Conservation (phyloP, 2,329 filamentous ascomycete genomes). For the Colletotrichum lentis region DNA sequence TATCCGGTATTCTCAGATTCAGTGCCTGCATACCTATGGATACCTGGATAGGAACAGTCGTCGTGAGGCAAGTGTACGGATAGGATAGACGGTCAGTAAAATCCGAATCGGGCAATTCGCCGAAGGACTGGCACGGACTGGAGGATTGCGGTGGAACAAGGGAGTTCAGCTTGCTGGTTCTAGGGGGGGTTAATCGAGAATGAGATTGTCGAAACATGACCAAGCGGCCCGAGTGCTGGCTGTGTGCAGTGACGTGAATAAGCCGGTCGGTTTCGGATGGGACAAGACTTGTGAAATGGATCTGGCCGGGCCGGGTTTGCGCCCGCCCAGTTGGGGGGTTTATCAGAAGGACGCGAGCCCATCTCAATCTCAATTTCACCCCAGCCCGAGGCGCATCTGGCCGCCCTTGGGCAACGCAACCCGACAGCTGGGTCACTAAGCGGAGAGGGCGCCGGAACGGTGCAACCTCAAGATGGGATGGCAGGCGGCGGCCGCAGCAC, state of each 20-base stretch:
- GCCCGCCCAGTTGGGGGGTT: background rate
- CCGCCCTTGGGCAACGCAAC: conserved; percentile 6
- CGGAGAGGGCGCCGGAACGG: conserved; percentile 7
- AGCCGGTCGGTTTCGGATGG: background rate
- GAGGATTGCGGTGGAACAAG: conserved; percentile 5
- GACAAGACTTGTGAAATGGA: background rate
- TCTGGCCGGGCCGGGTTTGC: background rate
- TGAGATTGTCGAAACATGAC: conserved; percentile 2
- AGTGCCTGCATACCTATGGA: background rate
- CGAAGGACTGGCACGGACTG: conserved; percentile 13
- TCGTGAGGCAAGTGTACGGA: no score
- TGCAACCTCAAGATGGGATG: conserved; percentile 29
- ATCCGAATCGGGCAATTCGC: conserved; percentile 14
- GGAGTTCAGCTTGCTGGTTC: conserved; percentile 1
- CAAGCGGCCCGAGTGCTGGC: conserved; percentile 10
- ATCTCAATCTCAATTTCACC: background rate
- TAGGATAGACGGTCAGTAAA: background rate
- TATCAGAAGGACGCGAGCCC: background rate
- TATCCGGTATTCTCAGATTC: background rate
- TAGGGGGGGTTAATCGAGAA: background rate
- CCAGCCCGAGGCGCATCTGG: background rate
- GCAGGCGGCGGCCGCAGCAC: conserved; percentile 28
- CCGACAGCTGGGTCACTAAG: conserved; percentile 28
- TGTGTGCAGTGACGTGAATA: background rate
- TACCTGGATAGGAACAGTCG: no score